Evolutionary conservation across 176 grass and related monocot species (phyloP), one percentile per base, ranked within the genome.

Genomic region (Microstegium vimineum): DNA sequence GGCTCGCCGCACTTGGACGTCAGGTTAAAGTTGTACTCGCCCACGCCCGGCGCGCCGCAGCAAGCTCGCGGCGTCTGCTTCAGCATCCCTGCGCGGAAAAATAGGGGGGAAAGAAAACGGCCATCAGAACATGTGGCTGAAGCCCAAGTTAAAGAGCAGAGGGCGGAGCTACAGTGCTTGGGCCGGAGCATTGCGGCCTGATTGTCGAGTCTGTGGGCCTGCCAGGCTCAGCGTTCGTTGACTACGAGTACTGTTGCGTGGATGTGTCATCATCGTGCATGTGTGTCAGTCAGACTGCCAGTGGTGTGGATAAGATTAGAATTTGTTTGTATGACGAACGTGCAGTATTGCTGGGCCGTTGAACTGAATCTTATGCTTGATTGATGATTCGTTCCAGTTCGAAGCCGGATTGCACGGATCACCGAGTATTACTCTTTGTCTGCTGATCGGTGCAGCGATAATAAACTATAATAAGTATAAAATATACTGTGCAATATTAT

Each of bases 21-120:
- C 16, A 94, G 75, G 79, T 94, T 94, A 73, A 89, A 85, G 84
- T 94, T 94, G 86, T 91, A 94, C 11, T 62, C 77, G 0, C 92
- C 92, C 1, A 89, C 70, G 0, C 92, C 92, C 0, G 49, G 47
- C 0, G 92, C 89, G 0, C 92, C 92, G 61, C 92, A 94, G 84
- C 92, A 94, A 8, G 89, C 89, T 3, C 92, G 60, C 8, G 92
- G 92, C 49, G 67, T 36, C 73, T 94, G 92, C 71, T 31, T 74
- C 36, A 89, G 7, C 14, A 94, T 82, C n/a, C 92, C 89, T 94
- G 85, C 47, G 4, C 8, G 7, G 1, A 30, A 70, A 16, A 23
- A 2, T 30, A 15, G 18, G 64, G 14, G 18, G 64, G 14, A 57
- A 13, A 6, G 2, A 20, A 2, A 30, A 1, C 8, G 2, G 43